Evolutionary conservation across 78 protist species (phyloP).

Genomic region (Dictyostelium firmibasis): DNA sequence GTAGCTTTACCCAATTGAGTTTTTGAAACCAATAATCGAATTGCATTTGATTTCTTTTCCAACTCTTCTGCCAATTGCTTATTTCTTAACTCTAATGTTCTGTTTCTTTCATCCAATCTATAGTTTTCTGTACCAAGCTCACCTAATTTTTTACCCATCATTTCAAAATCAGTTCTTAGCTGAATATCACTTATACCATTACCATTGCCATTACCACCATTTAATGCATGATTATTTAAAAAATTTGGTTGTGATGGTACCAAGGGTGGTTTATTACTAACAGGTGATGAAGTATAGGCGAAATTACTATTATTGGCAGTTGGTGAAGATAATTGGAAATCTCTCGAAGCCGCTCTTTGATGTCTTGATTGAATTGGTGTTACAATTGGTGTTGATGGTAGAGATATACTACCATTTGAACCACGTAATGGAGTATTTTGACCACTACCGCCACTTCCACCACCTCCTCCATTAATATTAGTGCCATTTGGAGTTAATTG

Average conservation of each 20-base stretch:
- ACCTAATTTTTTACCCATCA: slow-evolving; percentile 57
- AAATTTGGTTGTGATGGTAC: neutral
- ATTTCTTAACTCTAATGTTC: slow-evolving; percentile 28
- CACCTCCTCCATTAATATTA: neutral
- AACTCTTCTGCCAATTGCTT: neutral
- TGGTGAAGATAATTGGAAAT: slow-evolving; percentile 6
- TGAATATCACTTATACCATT: neutral
- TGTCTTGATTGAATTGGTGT: slow-evolving; percentile 48
- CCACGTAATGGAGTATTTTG: slow-evolving; percentile 23
- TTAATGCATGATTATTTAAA: neutral
- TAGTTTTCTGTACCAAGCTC: slow-evolving; percentile 62
- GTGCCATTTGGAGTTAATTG: neutral
- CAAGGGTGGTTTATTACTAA: slow-evolving; percentile 2
- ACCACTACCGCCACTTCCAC: neutral
- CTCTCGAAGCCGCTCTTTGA: slow-evolving; percentile 22
- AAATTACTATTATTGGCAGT: neutral
- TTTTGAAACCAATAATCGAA: slow-evolving; percentile 59
- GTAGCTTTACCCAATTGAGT: slow-evolving; percentile 69
- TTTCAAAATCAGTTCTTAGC: slow-evolving; percentile 22
- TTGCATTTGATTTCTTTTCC: slow-evolving; percentile 53
- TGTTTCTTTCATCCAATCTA: slow-evolving; percentile 46
- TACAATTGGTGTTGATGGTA: slow-evolving; percentile 47
- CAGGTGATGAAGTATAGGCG: neutral
- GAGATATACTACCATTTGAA: slow-evolving; percentile 9
- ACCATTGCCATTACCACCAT: neutral